Percentiles rank a stretch among this genome's conserved stretches.
phyloP scores from a whole-genome alignment of 2,329 filamentous ascomycete species.

The Aspergillus sclerotialis region DNA sequence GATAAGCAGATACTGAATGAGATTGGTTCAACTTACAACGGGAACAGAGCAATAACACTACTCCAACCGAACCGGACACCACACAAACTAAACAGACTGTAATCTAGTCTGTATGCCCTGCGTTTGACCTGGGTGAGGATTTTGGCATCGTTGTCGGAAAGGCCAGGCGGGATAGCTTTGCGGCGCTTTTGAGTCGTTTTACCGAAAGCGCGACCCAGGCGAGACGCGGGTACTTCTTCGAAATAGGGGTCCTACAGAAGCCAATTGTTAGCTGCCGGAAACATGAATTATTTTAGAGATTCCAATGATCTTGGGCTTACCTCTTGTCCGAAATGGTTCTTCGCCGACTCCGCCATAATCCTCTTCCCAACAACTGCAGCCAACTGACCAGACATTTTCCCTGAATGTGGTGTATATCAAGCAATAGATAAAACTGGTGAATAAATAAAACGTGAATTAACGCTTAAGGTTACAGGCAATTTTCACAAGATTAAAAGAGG shows the following conservation, averaged over 20 bases:
- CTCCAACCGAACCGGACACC: slow-evolving; percentile 86
- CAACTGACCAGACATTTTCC: slow-evolving; percentile 13
- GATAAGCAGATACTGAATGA: too few species aligned
- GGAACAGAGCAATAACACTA: slow-evolving; percentile 75
- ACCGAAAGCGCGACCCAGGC: slow-evolving; percentile 56
- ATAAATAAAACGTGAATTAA: too few species aligned
- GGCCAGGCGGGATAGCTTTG: slow-evolving; percentile 75
- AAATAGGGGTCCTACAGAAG: slow-evolving; percentile 75
- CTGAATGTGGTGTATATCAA: not conserved
- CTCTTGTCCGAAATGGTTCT: slow-evolving; percentile 37
- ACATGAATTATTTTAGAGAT: not conserved
- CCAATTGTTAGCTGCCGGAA: slow-evolving; percentile 1
- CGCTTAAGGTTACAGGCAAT: too few species aligned
- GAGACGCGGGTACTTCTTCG: slow-evolving; percentile 69
- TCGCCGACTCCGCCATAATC: slow-evolving; percentile 30
- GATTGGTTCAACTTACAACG: slow-evolving; percentile 72
- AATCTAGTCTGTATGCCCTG: slow-evolving; percentile 78
- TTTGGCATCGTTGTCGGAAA: slow-evolving; percentile 73
- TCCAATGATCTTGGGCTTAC: slow-evolving; percentile 13
- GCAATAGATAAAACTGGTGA: too few species aligned
- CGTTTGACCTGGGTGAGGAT: slow-evolving; percentile 81
- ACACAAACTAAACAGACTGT: slow-evolving; percentile 71
- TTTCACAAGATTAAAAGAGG: not conserved
- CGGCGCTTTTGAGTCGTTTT: slow-evolving; percentile 75
- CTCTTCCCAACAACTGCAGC: slow-evolving; percentile 15